Percentiles rank a stretch among this genome's conserved stretches.
phyloP scores from a whole-genome alignment of 2,329 filamentous ascomycete species.

The Diaporthe ampelina region DNA sequence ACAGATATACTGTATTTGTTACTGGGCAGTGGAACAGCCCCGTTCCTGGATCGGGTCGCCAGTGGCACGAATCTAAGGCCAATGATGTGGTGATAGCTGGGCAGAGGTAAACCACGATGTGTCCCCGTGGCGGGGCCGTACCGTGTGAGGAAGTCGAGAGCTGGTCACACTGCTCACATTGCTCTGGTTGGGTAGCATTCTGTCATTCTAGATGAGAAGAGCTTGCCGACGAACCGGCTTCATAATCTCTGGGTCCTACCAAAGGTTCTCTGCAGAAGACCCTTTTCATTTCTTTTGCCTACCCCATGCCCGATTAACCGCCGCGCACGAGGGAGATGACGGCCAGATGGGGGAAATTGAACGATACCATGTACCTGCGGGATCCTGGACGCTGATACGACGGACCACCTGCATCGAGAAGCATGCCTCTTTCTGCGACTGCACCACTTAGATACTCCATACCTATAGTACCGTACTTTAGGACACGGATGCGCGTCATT shows the following conservation, averaged over 20 bases:
- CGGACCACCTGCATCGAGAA: slow-evolving; percentile 20
- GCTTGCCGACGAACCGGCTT: slow-evolving; percentile 14
- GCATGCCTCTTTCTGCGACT: neutral
- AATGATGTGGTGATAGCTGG: neutral
- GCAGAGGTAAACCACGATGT: neutral
- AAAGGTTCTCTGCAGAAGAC: neutral
- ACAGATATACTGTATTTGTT: neutral
- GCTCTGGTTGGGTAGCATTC: slow-evolving; percentile 18
- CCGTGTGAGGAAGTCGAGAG: slow-evolving; percentile 1
- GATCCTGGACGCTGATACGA: slow-evolving; percentile 31
- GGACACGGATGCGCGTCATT: slow-evolving; percentile 12
- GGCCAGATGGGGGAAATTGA: slow-evolving; percentile 31
- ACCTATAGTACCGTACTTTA: slow-evolving; percentile 6
- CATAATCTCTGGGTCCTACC: neutral
- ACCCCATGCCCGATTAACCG: neutral
- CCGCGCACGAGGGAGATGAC: slow-evolving; percentile 7
- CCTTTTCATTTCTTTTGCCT: slow-evolving; percentile 19
- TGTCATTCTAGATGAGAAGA: slow-evolving; percentile 25
- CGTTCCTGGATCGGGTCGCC: neutral
- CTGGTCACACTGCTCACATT: neutral
- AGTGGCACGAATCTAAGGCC: neutral
- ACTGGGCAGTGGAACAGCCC: neutral
- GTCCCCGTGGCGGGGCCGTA: slow-evolving; percentile 18
- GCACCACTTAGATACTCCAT: neutral
- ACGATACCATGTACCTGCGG: slow-evolving; percentile 4